These are phyloP conservation scores for Claviceps quebecensis DNA, from an alignment of 2,329 filamentous ascomycete species.

Conservation along the genomic window DNA sequence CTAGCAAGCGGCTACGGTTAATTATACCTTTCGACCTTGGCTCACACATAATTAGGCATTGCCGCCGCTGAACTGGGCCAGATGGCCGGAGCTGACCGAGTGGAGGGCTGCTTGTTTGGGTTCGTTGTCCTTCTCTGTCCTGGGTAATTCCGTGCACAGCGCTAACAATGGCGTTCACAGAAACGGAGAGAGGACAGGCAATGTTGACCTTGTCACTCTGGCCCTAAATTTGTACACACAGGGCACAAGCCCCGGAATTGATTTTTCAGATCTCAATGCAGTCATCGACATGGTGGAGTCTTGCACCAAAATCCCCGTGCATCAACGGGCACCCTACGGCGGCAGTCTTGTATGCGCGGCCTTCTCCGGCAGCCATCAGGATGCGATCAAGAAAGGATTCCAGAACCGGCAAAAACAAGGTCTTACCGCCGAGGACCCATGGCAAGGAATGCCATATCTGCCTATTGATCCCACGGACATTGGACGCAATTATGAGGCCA, in stretches of 20 bases:
- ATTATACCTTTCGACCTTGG: background rate
- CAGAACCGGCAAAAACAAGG: slow-evolving; percentile 50
- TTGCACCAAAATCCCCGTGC: slow-evolving; percentile 58
- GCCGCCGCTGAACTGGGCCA: slow-evolving; percentile 85
- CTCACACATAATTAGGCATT: slow-evolving; percentile 35
- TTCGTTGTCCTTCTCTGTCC: background rate
- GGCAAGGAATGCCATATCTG: slow-evolving; percentile 73
- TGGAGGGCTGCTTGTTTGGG: slow-evolving; percentile 71
- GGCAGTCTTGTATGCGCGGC: slow-evolving; percentile 47
- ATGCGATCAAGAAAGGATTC: slow-evolving; percentile 91
- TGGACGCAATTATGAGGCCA: slow-evolving; percentile 90
- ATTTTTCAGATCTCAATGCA: slow-evolving; percentile 78
- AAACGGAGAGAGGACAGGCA: slow-evolving; percentile 90
- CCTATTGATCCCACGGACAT: slow-evolving; percentile 89
- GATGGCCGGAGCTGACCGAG: slow-evolving; percentile 90
- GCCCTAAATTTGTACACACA: slow-evolving; percentile 92
- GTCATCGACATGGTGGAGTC: slow-evolving; percentile 84
- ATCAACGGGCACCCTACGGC: background rate
- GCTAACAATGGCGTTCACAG: slow-evolving; percentile 17
- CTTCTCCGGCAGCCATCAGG: slow-evolving; percentile 85
- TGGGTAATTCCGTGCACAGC: background rate
- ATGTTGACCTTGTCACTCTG: slow-evolving; percentile 86
- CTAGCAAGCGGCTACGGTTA: slow-evolving; percentile 15
- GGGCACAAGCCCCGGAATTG: slow-evolving; percentile 69
- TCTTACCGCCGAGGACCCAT: slow-evolving; percentile 49